These are phyloP conservation scores for Aspergillus pseudoviridinutans DNA, from an alignment of 2,329 filamentous ascomycete genomes.

Conservation along the genomic window DNA sequence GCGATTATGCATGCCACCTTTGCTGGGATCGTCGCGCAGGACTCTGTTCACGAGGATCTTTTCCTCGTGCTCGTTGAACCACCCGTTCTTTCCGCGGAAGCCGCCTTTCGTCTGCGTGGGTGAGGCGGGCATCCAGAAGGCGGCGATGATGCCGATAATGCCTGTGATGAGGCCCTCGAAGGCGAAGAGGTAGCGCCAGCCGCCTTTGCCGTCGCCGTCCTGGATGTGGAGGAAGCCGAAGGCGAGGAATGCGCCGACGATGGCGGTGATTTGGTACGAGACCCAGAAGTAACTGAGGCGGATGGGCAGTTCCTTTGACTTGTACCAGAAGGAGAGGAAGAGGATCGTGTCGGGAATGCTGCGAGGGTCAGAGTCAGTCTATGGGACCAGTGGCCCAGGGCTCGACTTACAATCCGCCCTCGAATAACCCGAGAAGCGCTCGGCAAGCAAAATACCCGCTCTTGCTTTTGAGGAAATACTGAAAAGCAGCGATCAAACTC, in stretches of 20 bases:
- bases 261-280: slow-evolving; percentile 49
- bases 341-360: slow-evolving; percentile 43
- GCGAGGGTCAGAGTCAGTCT: slow-evolving; percentile 2
- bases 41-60: slow-evolving; percentile 66
- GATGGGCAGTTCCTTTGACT: slow-evolving; percentile 62
- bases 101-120: slow-evolving; percentile 61
- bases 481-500: slow-evolving; percentile 51
- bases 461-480: slow-evolving; percentile 49
- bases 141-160: slow-evolving; percentile 53
- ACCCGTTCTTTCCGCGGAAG: slow-evolving; percentile 59
- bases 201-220: slow-evolving; percentile 32
- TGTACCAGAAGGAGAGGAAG: slow-evolving; percentile 74
- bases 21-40: slow-evolving; percentile 52
- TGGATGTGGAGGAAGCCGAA: slow-evolving; percentile 42
- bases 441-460: slow-evolving; percentile 41
- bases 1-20: slow-evolving; percentile 60
- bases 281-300: slow-evolving; percentile 70
- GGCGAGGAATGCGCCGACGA: slow-evolving; percentile 46
- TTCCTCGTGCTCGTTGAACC: slow-evolving; percentile 65
- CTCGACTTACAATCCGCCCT: slow-evolving; percentile 58
- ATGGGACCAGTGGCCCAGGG: slow-evolving; percentile 21
- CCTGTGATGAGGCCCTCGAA: slow-evolving; percentile 48
- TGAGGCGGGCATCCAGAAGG: slow-evolving; percentile 59
- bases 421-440: slow-evolving; percentile 47
- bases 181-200: slow-evolving; percentile 43